Base-by-base conservation (phyloP, 148 eudicot species). In the Amaranthus palmeri region DNA sequence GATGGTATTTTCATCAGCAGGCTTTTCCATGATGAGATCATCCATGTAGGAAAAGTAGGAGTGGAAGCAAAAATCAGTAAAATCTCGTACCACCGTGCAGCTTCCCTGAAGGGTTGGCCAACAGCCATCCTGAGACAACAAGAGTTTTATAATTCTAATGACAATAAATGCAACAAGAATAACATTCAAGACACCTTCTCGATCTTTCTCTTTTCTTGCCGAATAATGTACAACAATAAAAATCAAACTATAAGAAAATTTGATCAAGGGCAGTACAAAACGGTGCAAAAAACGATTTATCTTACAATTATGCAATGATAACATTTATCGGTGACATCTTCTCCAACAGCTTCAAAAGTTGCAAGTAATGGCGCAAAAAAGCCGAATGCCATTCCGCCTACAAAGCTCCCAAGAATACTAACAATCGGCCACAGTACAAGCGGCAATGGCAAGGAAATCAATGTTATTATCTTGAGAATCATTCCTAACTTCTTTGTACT, bases 31-130 rank as follows among this genome's bases (percentile, higher is more conserved):
- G 42, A 83, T 78, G 59, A 93, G 85, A 51, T 90, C 96, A 76
- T 93, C 95, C 96, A 93, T 93, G 56, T 71, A 88, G 71, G 98
- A 93, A 79, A 90, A 93, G 77, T 93, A 93, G 9, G 96, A 93
- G 70, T 90, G 96, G 82, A 90, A 93, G 77, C 96, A 93, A 69
- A 90, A 77, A 78, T 93, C 98, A 12, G 89, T 87, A 53, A 93
- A 84, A 77, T 93, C 98, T 5, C 85, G 76, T 18, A 93, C 95
- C 42, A 79, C 89, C 0, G 93, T 93, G 83, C 91, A 82, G 78
- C 92, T 81, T 54, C 79, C 85, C 61, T 81, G 64, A 11, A 93
- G 54, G 2, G 92, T 88, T 36, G 89, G 77, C 71, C 73, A 71
- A 72, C 84, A 74, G 14, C 98, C 98, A 69, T 93, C 96, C 98